Base-by-base conservation (phyloP, 306 rosid genomes). In the Malus domestica region DNA sequence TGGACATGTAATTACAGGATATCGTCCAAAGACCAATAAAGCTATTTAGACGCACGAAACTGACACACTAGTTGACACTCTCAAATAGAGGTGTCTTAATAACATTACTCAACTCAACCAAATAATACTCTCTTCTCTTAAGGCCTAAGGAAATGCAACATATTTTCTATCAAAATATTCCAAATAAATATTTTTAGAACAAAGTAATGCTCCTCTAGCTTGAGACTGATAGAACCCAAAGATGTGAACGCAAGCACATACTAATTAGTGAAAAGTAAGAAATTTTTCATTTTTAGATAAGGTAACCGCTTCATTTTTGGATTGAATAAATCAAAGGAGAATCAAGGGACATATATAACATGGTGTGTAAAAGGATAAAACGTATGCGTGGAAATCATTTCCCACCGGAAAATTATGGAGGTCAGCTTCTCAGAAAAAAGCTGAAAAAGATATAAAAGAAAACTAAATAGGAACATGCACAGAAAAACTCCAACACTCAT, bases 381-480 rank as follows among this genome's bases (percentile, higher is more conserved):
- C 10, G 44, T 7, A 40, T 40, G 9, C 10, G 10, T 40, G 10
- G 44, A 40, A 40, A 40, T 40, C 44, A 40, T 40, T 40, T 40
- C 44, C 44, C 44, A 8, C 5, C 3, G n/a, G 64, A 58, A 38
- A 65, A 32, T 70, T 33, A 2, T 19, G 70, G 44, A 70, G 70
- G 58, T 23, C 52, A 60, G 52, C 65, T 16, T 67, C 63, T 52
- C 67, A 72, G n/a, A 13, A 59, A 78, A 78, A 55, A 70, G 25
- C 32, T 52, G 32, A n/a, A 76, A 33, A 12, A 12, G 29, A 22
- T 62, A 22, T 62, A 59, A 58, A 69, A 57, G 3, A 61, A 67
- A 27, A 57, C 66, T 33, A 70, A 63, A 70, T 32, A 76, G 59
- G 71, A 59, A 19, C 70, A 44, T 45, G 76, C 55, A 78, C 25